Evolutionary conservation across 1,284 basidiomycete genomes (phyloP).

Genomic region (Irpex lacteus): DNA sequence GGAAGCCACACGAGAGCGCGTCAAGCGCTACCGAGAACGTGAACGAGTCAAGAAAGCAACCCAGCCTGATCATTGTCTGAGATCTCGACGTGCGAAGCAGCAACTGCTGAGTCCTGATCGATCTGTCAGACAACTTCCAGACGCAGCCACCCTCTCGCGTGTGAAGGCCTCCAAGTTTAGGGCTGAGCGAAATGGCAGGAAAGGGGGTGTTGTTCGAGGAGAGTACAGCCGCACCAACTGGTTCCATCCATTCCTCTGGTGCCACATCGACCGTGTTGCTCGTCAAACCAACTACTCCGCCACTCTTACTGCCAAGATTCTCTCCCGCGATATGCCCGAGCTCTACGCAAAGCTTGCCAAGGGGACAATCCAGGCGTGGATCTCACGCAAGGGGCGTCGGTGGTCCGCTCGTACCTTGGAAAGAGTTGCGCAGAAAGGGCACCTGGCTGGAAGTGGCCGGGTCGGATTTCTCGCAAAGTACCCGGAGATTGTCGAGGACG

Average conservation of each 20-base stretch:
- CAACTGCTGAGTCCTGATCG: too few species aligned
- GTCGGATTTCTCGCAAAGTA: neutral
- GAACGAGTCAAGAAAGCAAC: too few species aligned
- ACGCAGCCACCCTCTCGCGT: too few species aligned
- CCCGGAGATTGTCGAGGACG: neutral
- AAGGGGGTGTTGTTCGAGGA: neutral
- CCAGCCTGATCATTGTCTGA: too few species aligned
- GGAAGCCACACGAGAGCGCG: too few species aligned
- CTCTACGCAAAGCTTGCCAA: neutral
- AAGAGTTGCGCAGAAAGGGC: neutral
- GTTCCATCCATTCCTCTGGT: slow-evolving; percentile 4
- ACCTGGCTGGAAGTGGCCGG: neutral
- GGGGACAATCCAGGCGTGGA: neutral
- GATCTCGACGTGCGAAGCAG: too few species aligned
- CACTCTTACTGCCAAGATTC: neutral
- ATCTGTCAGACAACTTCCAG: too few species aligned
- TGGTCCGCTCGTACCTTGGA: neutral
- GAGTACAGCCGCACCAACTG: neutral
- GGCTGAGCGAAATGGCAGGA: neutral
- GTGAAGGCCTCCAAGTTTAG: too few species aligned
- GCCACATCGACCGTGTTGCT: neutral
- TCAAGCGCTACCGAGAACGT: too few species aligned
- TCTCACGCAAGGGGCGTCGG: neutral
- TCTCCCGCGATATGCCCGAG: neutral
- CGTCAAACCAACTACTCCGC: neutral